phyloP scores from a whole-genome alignment of 73 alveolate genomes.

The Paramecium tetraurelia region DNA sequence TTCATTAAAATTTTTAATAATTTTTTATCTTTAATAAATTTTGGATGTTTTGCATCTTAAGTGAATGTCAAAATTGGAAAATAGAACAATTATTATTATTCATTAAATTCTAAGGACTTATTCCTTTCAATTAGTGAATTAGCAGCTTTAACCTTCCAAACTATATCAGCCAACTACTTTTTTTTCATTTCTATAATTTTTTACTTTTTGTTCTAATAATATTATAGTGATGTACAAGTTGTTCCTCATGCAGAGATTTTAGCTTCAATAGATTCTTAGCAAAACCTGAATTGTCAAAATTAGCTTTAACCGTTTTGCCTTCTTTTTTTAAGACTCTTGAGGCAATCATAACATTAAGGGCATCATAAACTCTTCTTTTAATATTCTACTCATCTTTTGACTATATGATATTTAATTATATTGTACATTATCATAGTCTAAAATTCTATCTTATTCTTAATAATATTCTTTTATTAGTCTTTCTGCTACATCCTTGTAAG shows the following conservation, averaged over 20 bases:
- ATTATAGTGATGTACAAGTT: not conserved
- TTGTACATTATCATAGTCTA: conserved; percentile 38
- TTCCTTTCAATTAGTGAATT: not conserved
- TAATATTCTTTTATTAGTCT: conserved; percentile 54
- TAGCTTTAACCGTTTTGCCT: conserved; percentile 69
- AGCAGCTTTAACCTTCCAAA: not conserved
- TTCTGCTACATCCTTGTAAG: conserved; percentile 84
- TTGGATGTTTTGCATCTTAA: not conserved
- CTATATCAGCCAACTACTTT: not conserved
- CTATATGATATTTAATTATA: not conserved
- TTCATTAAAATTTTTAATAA: not conserved
- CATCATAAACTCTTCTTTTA: conserved; percentile 89
- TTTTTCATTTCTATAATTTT: not conserved
- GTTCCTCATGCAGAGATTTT: not conserved
- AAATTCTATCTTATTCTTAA: conserved; percentile 47
- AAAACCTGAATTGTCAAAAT: not conserved
- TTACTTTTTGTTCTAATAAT: not conserved
- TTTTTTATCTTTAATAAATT: not conserved
- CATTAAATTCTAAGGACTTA: not conserved
- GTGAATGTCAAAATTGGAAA: not conserved
- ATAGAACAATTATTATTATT: not conserved
- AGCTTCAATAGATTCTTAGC: not conserved
- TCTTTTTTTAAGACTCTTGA: conserved; percentile 74
- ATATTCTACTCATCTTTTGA: conserved; percentile 83
- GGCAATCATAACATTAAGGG: conserved; percentile 85